phyloP scores from a whole-genome alignment of 1,284 basidiomycete genomes.

The Tetrapyrgos nigripes region DNA sequence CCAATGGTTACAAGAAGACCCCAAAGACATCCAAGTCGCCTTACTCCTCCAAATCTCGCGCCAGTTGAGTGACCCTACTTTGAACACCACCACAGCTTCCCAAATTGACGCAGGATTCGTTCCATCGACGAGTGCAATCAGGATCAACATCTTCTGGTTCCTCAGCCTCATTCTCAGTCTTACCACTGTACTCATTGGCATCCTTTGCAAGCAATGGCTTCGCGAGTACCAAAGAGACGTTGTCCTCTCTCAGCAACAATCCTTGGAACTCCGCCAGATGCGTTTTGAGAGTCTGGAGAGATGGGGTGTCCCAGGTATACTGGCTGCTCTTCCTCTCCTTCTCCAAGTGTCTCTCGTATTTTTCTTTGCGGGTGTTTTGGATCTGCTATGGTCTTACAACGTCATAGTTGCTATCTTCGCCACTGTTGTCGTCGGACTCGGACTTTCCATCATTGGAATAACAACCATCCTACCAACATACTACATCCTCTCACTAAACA shows the following conservation, averaged over 20 bases:
- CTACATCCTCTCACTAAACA: slow-evolving; percentile 7
- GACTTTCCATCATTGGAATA: slow-evolving; percentile 18
- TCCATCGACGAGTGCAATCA: slow-evolving; percentile 7
- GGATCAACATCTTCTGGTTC: slow-evolving; percentile 29
- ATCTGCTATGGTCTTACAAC: slow-evolving; percentile 28
- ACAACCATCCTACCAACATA: slow-evolving; percentile 29
- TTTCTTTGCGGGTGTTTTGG: slow-evolving; percentile 22
- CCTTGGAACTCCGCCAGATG: slow-evolving; percentile 27
- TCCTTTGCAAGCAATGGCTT: slow-evolving; percentile 30
- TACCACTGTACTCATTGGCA: slow-evolving; percentile 25
- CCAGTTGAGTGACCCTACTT: slow-evolving; percentile 1
- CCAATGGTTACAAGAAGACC: slow-evolving; percentile 23
- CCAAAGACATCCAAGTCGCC: slow-evolving; percentile 9
- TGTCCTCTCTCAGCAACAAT: slow-evolving; percentile 9
- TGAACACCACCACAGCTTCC: neutral
- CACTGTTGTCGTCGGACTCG: slow-evolving; percentile 19
- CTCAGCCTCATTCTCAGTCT: slow-evolving; percentile 25
- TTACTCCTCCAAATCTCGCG: slow-evolving; percentile 16
- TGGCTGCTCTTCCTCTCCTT: slow-evolving; percentile 32
- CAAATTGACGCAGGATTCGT: neutral
- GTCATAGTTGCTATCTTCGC: slow-evolving; percentile 24
- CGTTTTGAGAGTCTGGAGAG: slow-evolving; percentile 29
- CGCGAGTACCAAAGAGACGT: slow-evolving; percentile 23
- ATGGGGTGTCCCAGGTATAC: slow-evolving; percentile 32
- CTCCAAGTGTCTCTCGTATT: slow-evolving; percentile 32